phyloP scores from a whole-genome alignment of 2,329 filamentous ascomycete genomes.

The Leptographium wingfieldii region DNA sequence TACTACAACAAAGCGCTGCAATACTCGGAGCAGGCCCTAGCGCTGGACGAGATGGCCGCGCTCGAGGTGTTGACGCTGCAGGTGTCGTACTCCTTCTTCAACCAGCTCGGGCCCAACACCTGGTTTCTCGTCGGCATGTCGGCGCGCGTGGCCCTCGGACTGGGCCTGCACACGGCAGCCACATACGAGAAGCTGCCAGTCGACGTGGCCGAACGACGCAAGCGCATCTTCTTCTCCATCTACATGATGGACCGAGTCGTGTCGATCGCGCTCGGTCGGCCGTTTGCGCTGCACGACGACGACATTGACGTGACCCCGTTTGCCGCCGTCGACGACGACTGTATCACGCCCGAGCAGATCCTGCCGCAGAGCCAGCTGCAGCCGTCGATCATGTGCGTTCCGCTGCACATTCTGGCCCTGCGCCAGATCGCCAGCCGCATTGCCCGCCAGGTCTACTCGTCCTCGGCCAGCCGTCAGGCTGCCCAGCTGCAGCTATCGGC shows the following conservation, averaged over 20 bases:
- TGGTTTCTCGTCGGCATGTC: slow-evolving; percentile 32
- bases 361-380: slow-evolving; percentile 15
- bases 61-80: slow-evolving; percentile 31
- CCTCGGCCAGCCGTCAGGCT: background rate
- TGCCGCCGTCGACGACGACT: slow-evolving; percentile 22
- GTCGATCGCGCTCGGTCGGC: slow-evolving; percentile 29
- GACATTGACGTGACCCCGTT: slow-evolving; percentile 29
- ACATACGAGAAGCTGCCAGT: slow-evolving; percentile 21
- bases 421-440: slow-evolving; percentile 29
- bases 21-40: slow-evolving; percentile 26
- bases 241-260: slow-evolving; percentile 38
- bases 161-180: slow-evolving; percentile 15
- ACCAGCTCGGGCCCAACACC: slow-evolving; percentile 28
- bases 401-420: slow-evolving; percentile 28
- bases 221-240: slow-evolving; percentile 31
- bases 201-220: slow-evolving; percentile 23
- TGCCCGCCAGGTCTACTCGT: slow-evolving; percentile 23
- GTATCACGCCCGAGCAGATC: slow-evolving; percentile 16
- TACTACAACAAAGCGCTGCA: slow-evolving; percentile 31
- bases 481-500: background rate
- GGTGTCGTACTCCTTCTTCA: slow-evolving; percentile 36
- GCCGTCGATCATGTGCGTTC: slow-evolving; percentile 25
- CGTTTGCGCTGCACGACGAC: slow-evolving; percentile 32
- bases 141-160: slow-evolving; percentile 27
- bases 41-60: slow-evolving; percentile 26